Base-by-base conservation (phyloP, 306 rosid species). In the Lupinus albus region DNA sequence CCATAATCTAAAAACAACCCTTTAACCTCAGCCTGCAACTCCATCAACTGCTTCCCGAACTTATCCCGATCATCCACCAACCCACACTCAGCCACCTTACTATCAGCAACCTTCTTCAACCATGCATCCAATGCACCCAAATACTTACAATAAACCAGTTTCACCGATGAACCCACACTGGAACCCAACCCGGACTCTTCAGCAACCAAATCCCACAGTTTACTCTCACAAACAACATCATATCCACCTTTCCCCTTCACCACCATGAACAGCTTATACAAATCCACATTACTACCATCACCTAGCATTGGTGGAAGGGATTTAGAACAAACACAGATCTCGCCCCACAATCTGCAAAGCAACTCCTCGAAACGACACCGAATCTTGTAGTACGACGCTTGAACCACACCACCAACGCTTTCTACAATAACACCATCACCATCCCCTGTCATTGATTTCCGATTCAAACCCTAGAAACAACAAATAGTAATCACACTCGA, bases 191-290 rank as follows among this genome's bases (percentile, higher is more conserved):
- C 92, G 54, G 81, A 83, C 70, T 86, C 84, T 42, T 78, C 70
- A 7, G 88, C 88, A 55, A 86, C 91, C 36, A 30, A 64, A 79
- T 78, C 84, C 98, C 98, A 92, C 36, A 81, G 55, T 52, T 72
- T 72, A 0, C 39, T 54, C 20, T 75, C 28, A 1, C 72, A 76
- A 65, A 80, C 79, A 2, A 59, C 80, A 5, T 79, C 81, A 32
- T 64, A 87, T 18, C 97, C 97, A 7, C 97, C 96, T 33, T 83
- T 81, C 48, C 61, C 77, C 44, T 82, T 82, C 64, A 89, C 95
- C 54, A 73, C 82, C 76, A 33, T 55, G 28, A 78, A 85, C 10
- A 89, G 81, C 84, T 76, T 84, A 41, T 78, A 70, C 79, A 89
- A 82, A 79, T 85, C 81, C 17, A 84, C 84, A 1, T 18, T 18